phyloP scores from a whole-genome alignment of 1,139 yeast genomes.

The Geotrichum reessii region DNA sequence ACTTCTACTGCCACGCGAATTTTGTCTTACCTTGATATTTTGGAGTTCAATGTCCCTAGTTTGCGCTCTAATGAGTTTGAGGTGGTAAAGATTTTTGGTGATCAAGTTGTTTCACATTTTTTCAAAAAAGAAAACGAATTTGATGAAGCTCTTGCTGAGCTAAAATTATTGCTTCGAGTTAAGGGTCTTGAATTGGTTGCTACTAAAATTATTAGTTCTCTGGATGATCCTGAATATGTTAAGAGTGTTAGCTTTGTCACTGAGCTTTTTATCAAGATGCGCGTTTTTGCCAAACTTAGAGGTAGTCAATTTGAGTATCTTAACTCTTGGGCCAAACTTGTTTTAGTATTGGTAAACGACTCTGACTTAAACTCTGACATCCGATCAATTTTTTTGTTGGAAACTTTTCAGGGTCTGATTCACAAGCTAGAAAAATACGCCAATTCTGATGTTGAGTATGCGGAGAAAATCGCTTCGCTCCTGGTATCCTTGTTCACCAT shows the following conservation, averaged over 20 bases:
- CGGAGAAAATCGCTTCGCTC: slow-evolving; percentile 72
- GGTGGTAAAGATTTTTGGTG: slow-evolving; percentile 13
- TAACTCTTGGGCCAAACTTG: slow-evolving; percentile 77
- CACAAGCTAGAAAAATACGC: slow-evolving; percentile 75
- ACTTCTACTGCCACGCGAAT: slow-evolving; percentile 51
- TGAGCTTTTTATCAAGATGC: slow-evolving; percentile 20
- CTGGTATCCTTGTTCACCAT: slow-evolving; percentile 65
- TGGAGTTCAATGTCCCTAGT: slow-evolving; percentile 47
- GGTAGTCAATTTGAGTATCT: slow-evolving; percentile 55
- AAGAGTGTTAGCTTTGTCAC: slow-evolving; percentile 20
- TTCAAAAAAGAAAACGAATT: slow-evolving; percentile 9
- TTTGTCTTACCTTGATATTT: slow-evolving; percentile 61
- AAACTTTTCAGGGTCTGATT: slow-evolving; percentile 65
- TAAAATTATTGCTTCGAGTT: slow-evolving; percentile 25
- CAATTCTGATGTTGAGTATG: slow-evolving; percentile 57
- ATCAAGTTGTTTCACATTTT: slow-evolving; percentile 12
- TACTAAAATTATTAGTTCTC: slow-evolving; percentile 19
- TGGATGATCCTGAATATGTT: slow-evolving; percentile 23
- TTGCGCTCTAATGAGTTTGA: background rate
- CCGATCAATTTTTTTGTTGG: slow-evolving; percentile 61
- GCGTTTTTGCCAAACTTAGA: slow-evolving; percentile 24
- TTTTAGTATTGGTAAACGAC: slow-evolving; percentile 67
- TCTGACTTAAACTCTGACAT: slow-evolving; percentile 41
- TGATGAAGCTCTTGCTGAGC: slow-evolving; percentile 23
- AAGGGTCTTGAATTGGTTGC: slow-evolving; percentile 29